Evolutionary conservation across 257 asterid genomes (phyloP).

Genomic region (Solanum sitiens): DNA sequence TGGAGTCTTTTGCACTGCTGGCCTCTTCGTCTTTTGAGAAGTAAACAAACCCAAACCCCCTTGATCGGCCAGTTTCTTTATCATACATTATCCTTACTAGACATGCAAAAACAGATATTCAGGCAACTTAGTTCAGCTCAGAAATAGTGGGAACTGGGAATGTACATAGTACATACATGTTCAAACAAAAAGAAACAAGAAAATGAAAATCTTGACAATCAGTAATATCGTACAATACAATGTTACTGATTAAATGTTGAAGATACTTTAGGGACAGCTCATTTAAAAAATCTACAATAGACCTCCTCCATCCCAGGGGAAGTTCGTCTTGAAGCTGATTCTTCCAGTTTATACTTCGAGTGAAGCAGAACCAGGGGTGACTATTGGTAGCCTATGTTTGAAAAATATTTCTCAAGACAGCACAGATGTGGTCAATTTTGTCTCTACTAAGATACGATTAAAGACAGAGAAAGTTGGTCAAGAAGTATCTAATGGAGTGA

Average conservation of each 20-base stretch:
- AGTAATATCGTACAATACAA: neutral
- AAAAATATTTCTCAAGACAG: neutral
- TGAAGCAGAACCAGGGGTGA: neutral
- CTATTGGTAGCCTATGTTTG: neutral
- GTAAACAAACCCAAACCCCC: slow-evolving; percentile 41
- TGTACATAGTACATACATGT: neutral
- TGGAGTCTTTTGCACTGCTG: slow-evolving; percentile 30
- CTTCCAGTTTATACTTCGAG: neutral
- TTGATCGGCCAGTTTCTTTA: slow-evolving; percentile 31
- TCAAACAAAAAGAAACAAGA: neutral
- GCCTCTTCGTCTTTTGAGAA: slow-evolving; percentile 36
- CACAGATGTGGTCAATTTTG: neutral
- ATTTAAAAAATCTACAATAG: neutral
- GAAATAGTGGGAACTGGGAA: neutral
- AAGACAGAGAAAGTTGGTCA: neutral
- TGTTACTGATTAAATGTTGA: neutral
- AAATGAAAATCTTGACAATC: neutral
- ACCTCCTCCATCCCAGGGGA: neutral
- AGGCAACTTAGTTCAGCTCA: neutral
- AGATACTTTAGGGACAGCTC: neutral
- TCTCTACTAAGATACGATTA: neutral
- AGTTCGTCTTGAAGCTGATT: neutral
- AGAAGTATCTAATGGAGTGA: neutral
- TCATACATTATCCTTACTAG: slow-evolving; percentile 36
- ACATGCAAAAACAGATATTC: neutral